phyloP scores from a whole-genome alignment of 164 flowering plant genomes.

The Pachysandra terminalis region DNA sequence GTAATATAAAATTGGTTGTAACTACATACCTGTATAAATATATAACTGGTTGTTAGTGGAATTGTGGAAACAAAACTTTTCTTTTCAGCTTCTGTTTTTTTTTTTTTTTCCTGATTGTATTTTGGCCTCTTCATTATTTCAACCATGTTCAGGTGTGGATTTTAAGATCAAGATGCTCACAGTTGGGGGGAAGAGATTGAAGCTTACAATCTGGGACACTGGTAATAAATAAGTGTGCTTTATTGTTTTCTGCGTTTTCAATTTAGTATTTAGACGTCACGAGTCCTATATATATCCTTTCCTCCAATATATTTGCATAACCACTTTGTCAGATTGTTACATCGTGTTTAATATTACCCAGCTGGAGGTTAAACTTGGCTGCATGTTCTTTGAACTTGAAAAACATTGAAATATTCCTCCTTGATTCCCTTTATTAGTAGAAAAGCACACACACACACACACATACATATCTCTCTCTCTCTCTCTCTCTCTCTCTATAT shows the following conservation, averaged over 20 bases:
- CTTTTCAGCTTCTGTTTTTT: no score
- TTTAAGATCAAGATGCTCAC: conserved; percentile 60
- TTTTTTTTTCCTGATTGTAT: no score
- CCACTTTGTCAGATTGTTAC: not conserved
- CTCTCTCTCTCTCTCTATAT: no score
- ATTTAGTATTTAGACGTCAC: not conserved
- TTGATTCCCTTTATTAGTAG: not conserved
- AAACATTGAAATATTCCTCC: not conserved
- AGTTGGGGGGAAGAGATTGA: conserved; percentile 58
- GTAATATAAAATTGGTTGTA: no score
- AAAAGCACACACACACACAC: no score
- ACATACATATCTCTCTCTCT: no score
- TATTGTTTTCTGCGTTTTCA: not conserved
- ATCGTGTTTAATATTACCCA: not conserved
- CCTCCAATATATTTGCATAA: not conserved
- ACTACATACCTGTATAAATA: no score
- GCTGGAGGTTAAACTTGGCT: not conserved
- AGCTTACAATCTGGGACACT: conserved; percentile 90
- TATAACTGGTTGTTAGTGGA: no score
- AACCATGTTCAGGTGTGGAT: no score
- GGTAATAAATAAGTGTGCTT: conserved; percentile 36
- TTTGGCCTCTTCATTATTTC: no score
- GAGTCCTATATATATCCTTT: not conserved
- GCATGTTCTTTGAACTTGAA: not conserved
- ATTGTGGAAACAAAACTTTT: no score